Evolutionary conservation across 2,329 filamentous ascomycete species (phyloP), one percentile per base, ranked within the genome.

Genomic region (Clarireedia monteithiana): DNA sequence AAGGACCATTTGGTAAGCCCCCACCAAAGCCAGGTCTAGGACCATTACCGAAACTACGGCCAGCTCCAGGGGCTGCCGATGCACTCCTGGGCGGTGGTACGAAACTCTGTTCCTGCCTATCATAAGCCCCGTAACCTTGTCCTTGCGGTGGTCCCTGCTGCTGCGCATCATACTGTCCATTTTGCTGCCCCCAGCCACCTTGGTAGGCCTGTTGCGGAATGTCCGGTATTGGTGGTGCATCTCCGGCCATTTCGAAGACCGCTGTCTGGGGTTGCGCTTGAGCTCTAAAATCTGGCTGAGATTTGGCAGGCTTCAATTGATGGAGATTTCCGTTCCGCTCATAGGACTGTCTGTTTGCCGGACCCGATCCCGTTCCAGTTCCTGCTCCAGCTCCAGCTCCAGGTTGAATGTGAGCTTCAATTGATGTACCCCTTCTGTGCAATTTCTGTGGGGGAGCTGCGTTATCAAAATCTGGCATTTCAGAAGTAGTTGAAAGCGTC

Each of bases 191-290:
- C 59, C 67, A 68, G 55, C 65, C 62, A 56, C 67, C 60, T 20
- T 42, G 39, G 39, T 42, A 42, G 15, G 6, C 39, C 7, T 59
- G 58, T 55, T 63, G 63, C 63, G 74, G 10, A 23, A 56, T 58
- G 59, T 59, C 60, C 38, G 84, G 83, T 30, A 84, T 70, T 2
- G 76, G 73, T 23, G 81, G 82, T 20, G 77, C 75, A 62, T 88
- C 84, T 26, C 74, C 78, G 2, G 81, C 83, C 78, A 91, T 86
- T 65, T 90, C 88, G 62, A 90, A 90, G 1, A 88, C 78, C 7
- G 86, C 87, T 2, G 82, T 76, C 63, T 88, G 82, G 3, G 80
- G 77, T 61, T 83, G 77, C 14, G 61, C 64, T 57, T 58, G 58
- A 44, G 60, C 63, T 38, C 81, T 76, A 57, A 87, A 71, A 65